A percentile compares a stretch with the other conserved stretches of the same genome.
Conservation (phyloP, 148 eudicot species). For the Amaranthus palmeri region DNA sequence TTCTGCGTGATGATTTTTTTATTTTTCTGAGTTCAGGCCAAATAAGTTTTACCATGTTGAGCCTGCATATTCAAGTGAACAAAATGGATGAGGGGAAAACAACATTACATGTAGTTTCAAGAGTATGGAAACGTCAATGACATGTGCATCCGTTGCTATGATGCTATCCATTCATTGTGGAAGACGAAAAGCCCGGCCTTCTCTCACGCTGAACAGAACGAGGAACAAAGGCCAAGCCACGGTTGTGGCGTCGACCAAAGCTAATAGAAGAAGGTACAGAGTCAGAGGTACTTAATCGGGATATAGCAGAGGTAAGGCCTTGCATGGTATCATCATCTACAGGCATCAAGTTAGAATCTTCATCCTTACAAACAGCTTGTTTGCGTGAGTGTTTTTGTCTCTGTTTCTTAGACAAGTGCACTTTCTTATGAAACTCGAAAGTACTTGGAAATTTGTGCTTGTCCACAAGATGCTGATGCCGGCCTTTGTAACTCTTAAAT, state of each 20-base stretch:
- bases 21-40: no score
- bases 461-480: conserved; percentile 89
- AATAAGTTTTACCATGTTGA: no score
- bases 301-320: conserved; percentile 70
- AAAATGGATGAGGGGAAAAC: no score
- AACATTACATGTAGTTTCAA: no score
- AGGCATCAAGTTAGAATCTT: conserved; percentile 54
- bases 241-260: conserved; percentile 72
- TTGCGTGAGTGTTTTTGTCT: conserved; percentile 60
- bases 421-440: conserved; percentile 79
- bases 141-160: not conserved
- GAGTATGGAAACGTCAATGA: no score
- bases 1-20: no score
- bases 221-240: conserved; percentile 80
- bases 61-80: no score
- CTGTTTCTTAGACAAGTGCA: conserved; percentile 74
- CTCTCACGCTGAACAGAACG: conserved; percentile 56
- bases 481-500: conserved; percentile 74
- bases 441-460: conserved; percentile 86
- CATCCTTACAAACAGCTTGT: conserved; percentile 37
- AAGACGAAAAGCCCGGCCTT: conserved; percentile 28
- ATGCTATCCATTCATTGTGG: conserved; percentile 20
- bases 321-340: conserved; percentile 66
- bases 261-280: conserved; percentile 68
- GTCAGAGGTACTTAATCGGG: conserved; percentile 60